Evolutionary conservation across 768 basidiomycete species (phyloP).

Genomic region (Suillus bovinus): DNA sequence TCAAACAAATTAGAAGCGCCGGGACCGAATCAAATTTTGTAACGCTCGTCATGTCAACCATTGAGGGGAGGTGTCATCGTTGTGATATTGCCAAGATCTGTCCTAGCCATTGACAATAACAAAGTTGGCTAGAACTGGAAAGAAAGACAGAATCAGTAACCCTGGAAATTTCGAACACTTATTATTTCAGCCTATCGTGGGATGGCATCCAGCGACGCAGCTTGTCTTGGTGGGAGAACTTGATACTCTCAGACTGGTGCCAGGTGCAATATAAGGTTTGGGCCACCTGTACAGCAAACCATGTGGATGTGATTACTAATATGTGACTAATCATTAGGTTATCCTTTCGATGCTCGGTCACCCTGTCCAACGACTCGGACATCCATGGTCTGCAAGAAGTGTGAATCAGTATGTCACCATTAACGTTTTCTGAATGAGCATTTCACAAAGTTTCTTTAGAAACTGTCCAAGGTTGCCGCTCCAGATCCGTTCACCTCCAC

Average conservation of each 20-base stretch:
- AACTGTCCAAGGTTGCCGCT: conserved; percentile 88
- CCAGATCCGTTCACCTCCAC: conserved; percentile 85
- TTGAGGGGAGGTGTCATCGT: conserved; percentile 19
- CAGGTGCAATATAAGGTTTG: no score
- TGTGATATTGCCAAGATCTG: conserved; percentile 20
- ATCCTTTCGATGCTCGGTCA: conserved; percentile 2
- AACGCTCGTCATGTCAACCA: conserved; percentile 36
- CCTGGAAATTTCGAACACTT: conserved; percentile 5
- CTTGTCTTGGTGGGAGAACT: conserved; percentile 1
- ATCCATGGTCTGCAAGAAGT: conserved; percentile 86
- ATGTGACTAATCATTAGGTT: not conserved
- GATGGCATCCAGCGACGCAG: not conserved
- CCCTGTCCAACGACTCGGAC: conserved; percentile 5
- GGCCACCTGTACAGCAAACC: no score
- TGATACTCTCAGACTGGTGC: conserved; percentile 2
- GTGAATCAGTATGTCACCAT: conserved; percentile 58
- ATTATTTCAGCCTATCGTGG: conserved; percentile 7
- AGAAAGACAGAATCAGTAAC: not conserved
- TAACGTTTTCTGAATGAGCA: conserved; percentile 12
- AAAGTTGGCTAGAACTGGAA: conserved; percentile 25
- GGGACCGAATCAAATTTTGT: conserved; percentile 34
- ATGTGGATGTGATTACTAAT: conserved; percentile 6
- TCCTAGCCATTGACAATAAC: conserved; percentile 29
- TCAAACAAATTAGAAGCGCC: conserved; percentile 28
- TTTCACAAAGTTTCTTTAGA: conserved; percentile 43